A percentile compares a stretch with the other conserved stretches of the same genome.
Evolutionary conservation across 805 yeast genomes (phyloP).

Genomic region (Candida vartiovaarae): DNA sequence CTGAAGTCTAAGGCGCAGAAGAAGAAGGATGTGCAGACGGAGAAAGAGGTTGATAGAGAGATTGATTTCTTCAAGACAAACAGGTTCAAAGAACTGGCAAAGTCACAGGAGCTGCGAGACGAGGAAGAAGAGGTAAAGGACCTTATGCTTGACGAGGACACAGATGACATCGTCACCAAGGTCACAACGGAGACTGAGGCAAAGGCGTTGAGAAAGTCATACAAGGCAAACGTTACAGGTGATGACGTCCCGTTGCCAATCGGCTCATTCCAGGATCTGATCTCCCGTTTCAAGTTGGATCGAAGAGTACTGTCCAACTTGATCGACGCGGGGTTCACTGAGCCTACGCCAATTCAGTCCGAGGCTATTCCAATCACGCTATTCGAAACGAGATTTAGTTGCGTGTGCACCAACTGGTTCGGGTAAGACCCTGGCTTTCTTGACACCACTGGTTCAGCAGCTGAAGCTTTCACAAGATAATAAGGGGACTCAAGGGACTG

Average conservation of each 20-base stretch:
- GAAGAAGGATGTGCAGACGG: slow-evolving; percentile 33
- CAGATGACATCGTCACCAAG: slow-evolving; percentile 30
- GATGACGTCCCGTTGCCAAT: slow-evolving; percentile 86
- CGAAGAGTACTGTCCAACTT: slow-evolving; percentile 50
- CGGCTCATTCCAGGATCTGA: slow-evolving; percentile 79
- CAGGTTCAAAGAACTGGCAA: slow-evolving; percentile 25
- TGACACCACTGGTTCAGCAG: slow-evolving; percentile 71
- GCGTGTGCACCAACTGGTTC: slow-evolving; percentile 99
- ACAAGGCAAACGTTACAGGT: slow-evolving; percentile 70
- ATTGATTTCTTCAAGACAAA: slow-evolving; percentile 75
- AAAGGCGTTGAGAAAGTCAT: slow-evolving; percentile 44
- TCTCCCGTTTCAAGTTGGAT: slow-evolving; percentile 59
- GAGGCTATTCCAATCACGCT: slow-evolving; percentile 79
- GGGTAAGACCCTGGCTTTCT: slow-evolving; percentile 90
- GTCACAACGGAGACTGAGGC: slow-evolving; percentile 58
- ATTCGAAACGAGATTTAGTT: slow-evolving; percentile 63
- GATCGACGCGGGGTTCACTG: slow-evolving; percentile 61
- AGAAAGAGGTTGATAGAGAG: slow-evolving; percentile 56
- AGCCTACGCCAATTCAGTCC: slow-evolving; percentile 90
- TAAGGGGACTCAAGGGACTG: slow-evolving; percentile 52
- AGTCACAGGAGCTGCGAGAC: slow-evolving; percentile 19
- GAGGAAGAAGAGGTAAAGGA: slow-evolving; percentile 23
- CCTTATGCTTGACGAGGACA: slow-evolving; percentile 23
- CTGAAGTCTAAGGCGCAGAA: slow-evolving; percentile 16
- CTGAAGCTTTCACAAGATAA: slow-evolving; percentile 18